Conservation (phyloP, 2,329 filamentous ascomycete species). For the Alternaria hordeiaustralica region DNA sequence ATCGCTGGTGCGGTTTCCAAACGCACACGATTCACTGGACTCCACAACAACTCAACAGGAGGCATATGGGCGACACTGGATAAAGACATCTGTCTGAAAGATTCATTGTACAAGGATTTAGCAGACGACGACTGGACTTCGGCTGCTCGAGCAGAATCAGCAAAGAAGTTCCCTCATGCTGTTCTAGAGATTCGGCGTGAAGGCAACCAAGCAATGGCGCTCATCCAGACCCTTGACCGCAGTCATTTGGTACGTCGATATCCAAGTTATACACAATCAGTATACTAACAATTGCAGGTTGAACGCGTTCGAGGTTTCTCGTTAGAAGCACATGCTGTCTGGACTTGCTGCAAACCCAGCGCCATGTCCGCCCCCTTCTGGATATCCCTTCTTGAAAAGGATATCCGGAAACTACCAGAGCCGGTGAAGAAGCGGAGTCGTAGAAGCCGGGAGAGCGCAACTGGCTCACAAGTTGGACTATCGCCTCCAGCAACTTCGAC, state of each 20-base stretch:
- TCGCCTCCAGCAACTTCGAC: constrained; percentile 45
- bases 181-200: constrained; percentile 60
- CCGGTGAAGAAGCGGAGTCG: constrained; percentile 37
- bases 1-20: constrained; percentile 55
- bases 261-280: background rate
- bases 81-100: constrained; percentile 52
- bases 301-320: constrained; percentile 62
- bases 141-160: constrained; percentile 29
- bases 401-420: constrained; percentile 61
- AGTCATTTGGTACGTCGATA: constrained; percentile 54
- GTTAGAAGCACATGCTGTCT: constrained; percentile 60
- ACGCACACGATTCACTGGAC: constrained; percentile 57
- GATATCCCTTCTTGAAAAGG: constrained; percentile 55
- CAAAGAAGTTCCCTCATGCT: constrained; percentile 56
- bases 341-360: constrained; percentile 53
- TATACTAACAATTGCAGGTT: constrained; percentile 41
- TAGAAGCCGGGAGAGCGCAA: constrained; percentile 31
- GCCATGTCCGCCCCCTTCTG: constrained; percentile 57
- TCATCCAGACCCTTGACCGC: constrained; percentile 54
- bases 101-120: constrained; percentile 34
- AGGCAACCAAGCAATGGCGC: constrained; percentile 46
- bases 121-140: constrained; percentile 40
- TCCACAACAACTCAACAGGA: constrained; percentile 52
- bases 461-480: constrained; percentile 26
- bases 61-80: constrained; percentile 59